These are phyloP conservation scores for Suhomyces terraborum DNA, from an alignment of 1,139 yeast genomes.

Conservation along the genomic window DNA sequence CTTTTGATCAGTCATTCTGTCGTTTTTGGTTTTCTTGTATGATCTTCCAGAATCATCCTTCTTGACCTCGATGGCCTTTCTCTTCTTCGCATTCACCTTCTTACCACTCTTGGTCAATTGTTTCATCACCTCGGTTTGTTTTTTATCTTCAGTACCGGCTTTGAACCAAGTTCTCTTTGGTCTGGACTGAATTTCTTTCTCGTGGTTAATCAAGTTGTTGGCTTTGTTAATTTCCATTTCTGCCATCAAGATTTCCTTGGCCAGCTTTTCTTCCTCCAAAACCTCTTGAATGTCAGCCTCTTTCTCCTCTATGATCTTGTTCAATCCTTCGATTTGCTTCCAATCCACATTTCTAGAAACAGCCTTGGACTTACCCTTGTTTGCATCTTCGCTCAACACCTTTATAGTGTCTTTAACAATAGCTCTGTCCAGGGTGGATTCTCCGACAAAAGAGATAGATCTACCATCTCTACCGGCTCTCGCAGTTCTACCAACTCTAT, in stretches of 20 bases:
- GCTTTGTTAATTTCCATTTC: constrained; percentile 91
- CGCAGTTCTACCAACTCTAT: constrained; percentile 99
- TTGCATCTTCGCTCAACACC: constrained; percentile 42
- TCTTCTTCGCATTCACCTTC: constrained; percentile 33
- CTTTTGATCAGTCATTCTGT: constrained; percentile 54
- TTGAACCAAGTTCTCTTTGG: constrained; percentile 99
- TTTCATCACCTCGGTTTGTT: constrained; percentile 48
- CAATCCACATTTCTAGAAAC: constrained; percentile 87
- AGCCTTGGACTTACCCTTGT: constrained; percentile 51
- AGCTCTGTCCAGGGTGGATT: constrained; percentile 75
- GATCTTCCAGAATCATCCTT: constrained; percentile 52
- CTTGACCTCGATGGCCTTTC: constrained; percentile 35
- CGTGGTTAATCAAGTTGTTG: constrained; percentile 76
- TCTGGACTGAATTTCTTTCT: constrained; percentile 79
- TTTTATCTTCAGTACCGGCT: constrained; percentile 65
- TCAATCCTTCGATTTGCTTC: constrained; percentile 72
- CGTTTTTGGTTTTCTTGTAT: constrained; percentile 71
- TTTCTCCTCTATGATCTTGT: constrained; percentile 61
- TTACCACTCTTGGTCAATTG: constrained; percentile 48
- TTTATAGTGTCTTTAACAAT: constrained; percentile 89
- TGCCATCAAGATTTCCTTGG: constrained; percentile 81
- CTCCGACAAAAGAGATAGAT: constrained; percentile 92
- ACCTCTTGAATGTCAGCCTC: constrained; percentile 68
- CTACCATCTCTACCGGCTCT: constrained; percentile 98
- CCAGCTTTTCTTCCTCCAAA: constrained; percentile 82